These are phyloP conservation scores for Fennellomyces sp. DNA, from an alignment of 371 early-diverging fungal species.

Conservation along the genomic window DNA sequence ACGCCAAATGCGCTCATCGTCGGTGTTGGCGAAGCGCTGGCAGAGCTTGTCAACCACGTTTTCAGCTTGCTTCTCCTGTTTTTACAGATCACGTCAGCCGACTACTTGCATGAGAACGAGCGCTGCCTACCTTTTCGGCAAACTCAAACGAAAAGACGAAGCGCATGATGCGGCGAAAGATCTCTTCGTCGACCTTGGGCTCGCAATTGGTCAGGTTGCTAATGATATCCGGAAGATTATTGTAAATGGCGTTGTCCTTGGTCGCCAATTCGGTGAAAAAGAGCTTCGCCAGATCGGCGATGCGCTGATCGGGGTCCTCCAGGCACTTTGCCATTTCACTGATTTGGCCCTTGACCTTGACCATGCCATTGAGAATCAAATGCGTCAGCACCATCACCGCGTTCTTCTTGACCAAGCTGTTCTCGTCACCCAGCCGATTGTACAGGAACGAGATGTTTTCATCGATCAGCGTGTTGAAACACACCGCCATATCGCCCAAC, in stretches of 20 bases:
- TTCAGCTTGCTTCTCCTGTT: slow-evolving; percentile 90
- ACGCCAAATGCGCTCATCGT: slow-evolving; percentile 81
- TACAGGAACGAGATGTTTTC: slow-evolving; percentile 93
- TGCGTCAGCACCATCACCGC: slow-evolving; percentile 97
- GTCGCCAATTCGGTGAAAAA: slow-evolving; percentile 95
- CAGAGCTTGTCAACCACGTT: slow-evolving; percentile 95
- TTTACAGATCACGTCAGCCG: slow-evolving; percentile 2
- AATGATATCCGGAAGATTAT: slow-evolving; percentile 97
- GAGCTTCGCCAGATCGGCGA: slow-evolving; percentile 88
- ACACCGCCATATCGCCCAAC: slow-evolving; percentile 95
- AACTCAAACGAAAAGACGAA: slow-evolving; percentile 86
- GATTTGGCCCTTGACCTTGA: slow-evolving; percentile 97
- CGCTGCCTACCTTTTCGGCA: slow-evolving; percentile 74
- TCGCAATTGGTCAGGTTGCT: slow-evolving; percentile 76
- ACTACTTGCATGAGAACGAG: neutral
- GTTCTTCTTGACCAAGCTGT: slow-evolving; percentile 87
- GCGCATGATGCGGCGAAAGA: slow-evolving; percentile 87
- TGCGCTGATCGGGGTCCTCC: slow-evolving; percentile 84
- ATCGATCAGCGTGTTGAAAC: slow-evolving; percentile 93
- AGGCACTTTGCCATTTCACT: slow-evolving; percentile 97
- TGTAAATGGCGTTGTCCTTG: slow-evolving; percentile 98
- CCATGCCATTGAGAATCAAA: slow-evolving; percentile 96
- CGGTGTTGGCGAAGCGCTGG: slow-evolving; percentile 81
- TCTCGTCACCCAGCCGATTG: slow-evolving; percentile 82
- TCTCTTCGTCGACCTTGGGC: slow-evolving; percentile 69